phyloP scores from a whole-genome alignment of 805 yeast genomes.

The Metschnikowia lachancei region DNA sequence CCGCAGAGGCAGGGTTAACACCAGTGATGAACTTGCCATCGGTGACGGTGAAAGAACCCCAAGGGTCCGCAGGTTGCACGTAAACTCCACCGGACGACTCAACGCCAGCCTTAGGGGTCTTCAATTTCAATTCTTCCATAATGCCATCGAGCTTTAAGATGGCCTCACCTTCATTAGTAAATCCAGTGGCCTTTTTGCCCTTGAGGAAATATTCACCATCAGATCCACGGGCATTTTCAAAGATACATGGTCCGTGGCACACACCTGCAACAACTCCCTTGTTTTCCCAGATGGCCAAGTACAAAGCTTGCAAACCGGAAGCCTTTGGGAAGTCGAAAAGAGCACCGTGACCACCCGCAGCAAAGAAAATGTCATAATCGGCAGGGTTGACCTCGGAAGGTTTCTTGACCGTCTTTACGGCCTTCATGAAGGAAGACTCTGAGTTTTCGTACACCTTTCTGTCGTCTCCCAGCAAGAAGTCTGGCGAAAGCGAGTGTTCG shows the following conservation, averaged over 20 bases:
- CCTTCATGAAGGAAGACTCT: constrained; percentile 38
- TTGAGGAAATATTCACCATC: constrained; percentile 46
- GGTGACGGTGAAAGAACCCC: constrained; percentile 47
- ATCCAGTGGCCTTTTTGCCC: constrained; percentile 60
- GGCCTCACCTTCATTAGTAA: constrained; percentile 55
- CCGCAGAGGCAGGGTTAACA: constrained; percentile 59
- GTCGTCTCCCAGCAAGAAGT: constrained; percentile 47
- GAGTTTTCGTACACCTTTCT: constrained; percentile 36
- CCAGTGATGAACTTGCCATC: constrained; percentile 68
- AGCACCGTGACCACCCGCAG: constrained; percentile 68
- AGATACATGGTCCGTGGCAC: constrained; percentile 66
- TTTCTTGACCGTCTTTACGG: constrained; percentile 41
- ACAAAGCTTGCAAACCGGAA: constrained; percentile 42
- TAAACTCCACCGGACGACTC: constrained; percentile 40
- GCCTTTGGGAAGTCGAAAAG: constrained; percentile 58
- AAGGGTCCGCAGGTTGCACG: constrained; percentile 48
- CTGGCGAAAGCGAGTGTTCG: constrained; percentile 47
- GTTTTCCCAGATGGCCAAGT: constrained; percentile 44
- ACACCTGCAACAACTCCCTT: constrained; percentile 63
- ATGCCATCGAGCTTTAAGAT: constrained; percentile 21
- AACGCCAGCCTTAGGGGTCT: constrained; percentile 39
- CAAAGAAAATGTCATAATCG: constrained; percentile 54
- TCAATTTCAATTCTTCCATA: constrained; percentile 25
- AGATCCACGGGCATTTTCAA: constrained; percentile 41
- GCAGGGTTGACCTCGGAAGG: constrained; percentile 47